Evolutionary conservation across 768 basidiomycete genomes (phyloP).

Genomic region (Rhizopogon rudus): DNA sequence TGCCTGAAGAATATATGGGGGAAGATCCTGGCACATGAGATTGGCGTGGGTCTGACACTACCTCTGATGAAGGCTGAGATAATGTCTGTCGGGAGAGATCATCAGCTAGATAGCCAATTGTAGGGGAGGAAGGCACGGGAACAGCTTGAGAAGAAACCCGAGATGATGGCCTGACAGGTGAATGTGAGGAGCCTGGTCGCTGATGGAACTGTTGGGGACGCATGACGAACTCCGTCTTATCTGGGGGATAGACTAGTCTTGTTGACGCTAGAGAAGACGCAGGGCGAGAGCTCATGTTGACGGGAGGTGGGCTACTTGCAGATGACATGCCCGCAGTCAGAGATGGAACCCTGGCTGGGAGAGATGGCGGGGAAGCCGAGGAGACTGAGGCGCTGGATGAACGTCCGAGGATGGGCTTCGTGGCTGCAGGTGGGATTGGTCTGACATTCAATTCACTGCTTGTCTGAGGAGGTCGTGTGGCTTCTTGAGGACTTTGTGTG

Average conservation of each 20-base stretch:
- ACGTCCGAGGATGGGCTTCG: constrained; percentile 1
- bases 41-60: background rate
- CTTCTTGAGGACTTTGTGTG: background rate
- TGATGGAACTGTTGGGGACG: background rate
- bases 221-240: background rate
- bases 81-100: constrained; percentile 36
- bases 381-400: constrained; percentile 1
- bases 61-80: constrained; percentile 17
- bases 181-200: constrained; percentile 2
- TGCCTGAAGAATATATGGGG: constrained; percentile 43
- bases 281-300: constrained; percentile 13
- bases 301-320: constrained; percentile 4
- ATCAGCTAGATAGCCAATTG: constrained; percentile 29
- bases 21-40: constrained; percentile 13
- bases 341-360: constrained; percentile 8
- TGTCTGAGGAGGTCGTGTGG: background rate
- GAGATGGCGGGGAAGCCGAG: constrained; percentile 8
- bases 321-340: background rate
- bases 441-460: background rate
- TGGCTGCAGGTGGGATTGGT: constrained; percentile 8
- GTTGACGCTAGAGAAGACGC: background rate
- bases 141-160: background rate
- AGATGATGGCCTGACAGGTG: background rate
- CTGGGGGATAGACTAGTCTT: background rate
- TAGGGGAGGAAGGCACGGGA: background rate